Evolutionary conservation across 2,329 filamentous ascomycete species (phyloP), one percentile per base, ranked within the genome.

Genomic region (Sporothrix pallida): DNA sequence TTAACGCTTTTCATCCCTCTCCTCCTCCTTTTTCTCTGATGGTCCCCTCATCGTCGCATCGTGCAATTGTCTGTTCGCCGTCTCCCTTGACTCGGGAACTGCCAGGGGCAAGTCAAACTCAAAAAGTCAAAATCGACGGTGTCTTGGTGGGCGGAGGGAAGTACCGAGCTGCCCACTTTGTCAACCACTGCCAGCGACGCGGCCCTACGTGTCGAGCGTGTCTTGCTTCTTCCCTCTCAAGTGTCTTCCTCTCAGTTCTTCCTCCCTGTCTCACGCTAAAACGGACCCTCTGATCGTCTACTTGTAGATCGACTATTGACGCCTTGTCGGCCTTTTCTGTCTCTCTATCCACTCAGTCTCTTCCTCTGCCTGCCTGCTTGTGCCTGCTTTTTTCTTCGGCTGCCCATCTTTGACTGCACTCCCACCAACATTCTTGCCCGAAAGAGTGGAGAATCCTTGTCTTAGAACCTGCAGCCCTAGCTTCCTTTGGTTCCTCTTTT

Each of bases 401-500:
- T 63, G 8, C 42, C 54, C 42, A 26, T 60, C 56, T 62, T 62
- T 20, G 37, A 48, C 54, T 63, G 17, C 13, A 31, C 20, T 72
- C 60, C 60, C 42, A 56, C 48, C n/a, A 70, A 52, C 71, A 65
- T 74, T 74, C 67, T 52, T 74, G 73, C 10, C 52, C 58, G 69
- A 60, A 71, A 73, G 67, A 68, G 73, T 74, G 73, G 73, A 71
- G 71, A n/a, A 60, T 20, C 52, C 65, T 8, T 73, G 72, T 74
- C 60, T 68, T 71, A n/a, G 67, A 71, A 50, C 50, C 9, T 71
- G 71, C 58, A 60, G 70, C 31, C n/a, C 52, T 69, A 37, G 71
- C 20, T 67, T 13, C n/a, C 52, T 23, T 74, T 46, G 58, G 58
- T 63, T 44, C 31, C 60, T 62, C 50, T n/a, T 71, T 42, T 65